These are phyloP conservation scores for Plasmodium vivax DNA, from an alignment of 169 alveolate genomes.

Conservation along the genomic window DNA sequence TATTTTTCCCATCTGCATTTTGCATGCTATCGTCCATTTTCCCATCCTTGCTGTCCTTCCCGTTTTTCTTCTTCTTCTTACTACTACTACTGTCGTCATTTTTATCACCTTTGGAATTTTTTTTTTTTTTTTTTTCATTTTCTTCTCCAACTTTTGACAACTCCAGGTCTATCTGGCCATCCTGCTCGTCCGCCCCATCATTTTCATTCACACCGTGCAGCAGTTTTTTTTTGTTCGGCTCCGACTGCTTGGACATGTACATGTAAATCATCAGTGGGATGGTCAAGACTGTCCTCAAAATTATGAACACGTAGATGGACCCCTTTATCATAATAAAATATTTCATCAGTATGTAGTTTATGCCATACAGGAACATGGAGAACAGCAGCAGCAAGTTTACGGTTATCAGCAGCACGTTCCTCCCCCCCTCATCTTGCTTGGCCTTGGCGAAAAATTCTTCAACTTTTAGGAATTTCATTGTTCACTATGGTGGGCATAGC, in stretches of 20 bases:
- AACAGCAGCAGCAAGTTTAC: slow-evolving; percentile 38
- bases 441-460: background rate
- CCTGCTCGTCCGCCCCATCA: background rate
- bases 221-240: slow-evolving; percentile 50
- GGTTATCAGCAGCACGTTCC: background rate
- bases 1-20: background rate
- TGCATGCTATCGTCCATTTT: background rate
- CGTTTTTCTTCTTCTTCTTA: slow-evolving; percentile 4
- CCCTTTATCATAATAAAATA: slow-evolving; percentile 67
- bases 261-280: slow-evolving; percentile 57
- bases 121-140: background rate
- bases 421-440: background rate
- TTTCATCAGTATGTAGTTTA: slow-evolving; percentile 65
- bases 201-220: slow-evolving; percentile 6
- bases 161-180: background rate
- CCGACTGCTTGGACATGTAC: slow-evolving; percentile 18
- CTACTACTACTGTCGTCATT: background rate
- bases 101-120: background rate
- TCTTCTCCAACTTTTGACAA: background rate
- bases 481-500: background rate
- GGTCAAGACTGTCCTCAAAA: slow-evolving; percentile 34
- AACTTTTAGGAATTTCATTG: slow-evolving; percentile 9
- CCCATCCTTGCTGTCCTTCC: background rate
- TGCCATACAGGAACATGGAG: slow-evolving; percentile 65
- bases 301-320: slow-evolving; percentile 40